Percentiles rank a stretch among this genome's conserved stretches.
Evolutionary conservation across 257 asterid species (phyloP).

Genomic region (Striga asiatica): DNA sequence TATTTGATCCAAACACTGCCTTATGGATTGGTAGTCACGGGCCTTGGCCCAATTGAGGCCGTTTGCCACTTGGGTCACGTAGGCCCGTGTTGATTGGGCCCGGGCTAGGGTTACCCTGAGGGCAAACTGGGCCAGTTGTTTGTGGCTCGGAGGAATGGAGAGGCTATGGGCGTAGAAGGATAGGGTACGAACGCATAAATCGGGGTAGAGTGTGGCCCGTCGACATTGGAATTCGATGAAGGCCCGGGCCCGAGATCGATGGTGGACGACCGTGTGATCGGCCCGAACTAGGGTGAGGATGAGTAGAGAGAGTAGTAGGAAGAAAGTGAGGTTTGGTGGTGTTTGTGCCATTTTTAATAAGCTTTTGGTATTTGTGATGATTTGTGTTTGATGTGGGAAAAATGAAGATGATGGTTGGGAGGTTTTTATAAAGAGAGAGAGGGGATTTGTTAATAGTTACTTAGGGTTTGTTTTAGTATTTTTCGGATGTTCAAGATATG

Average conservation of each 20-base stretch:
- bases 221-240: slow-evolving; percentile 38
- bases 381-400: too few species aligned
- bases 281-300: slow-evolving; percentile 8
- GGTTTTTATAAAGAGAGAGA: too few species aligned
- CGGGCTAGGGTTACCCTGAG: slow-evolving; percentile 34
- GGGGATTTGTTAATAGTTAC: too few species aligned
- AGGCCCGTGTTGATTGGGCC: slow-evolving; percentile 39
- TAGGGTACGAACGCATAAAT: slow-evolving; percentile 30
- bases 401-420: too few species aligned
- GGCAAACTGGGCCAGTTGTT: slow-evolving; percentile 41
- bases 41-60: slow-evolving; percentile 26
- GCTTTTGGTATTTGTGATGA: too few species aligned
- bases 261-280: background rate
- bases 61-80: slow-evolving; percentile 32
- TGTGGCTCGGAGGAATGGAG: slow-evolving; percentile 27
- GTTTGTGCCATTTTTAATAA: slow-evolving; percentile 17
- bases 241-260: slow-evolving; percentile 25
- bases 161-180: slow-evolving; percentile 18
- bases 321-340: background rate
- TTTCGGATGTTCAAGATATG: too few species aligned
- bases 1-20: slow-evolving; percentile 58
- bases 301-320: slow-evolving; percentile 9
- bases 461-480: too few species aligned
- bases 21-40: slow-evolving; percentile 24
- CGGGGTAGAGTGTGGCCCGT: slow-evolving; percentile 27